Evolutionary conservation across 768 basidiomycete genomes (phyloP).

Genomic region (Leccinum aurantiacum): DNA sequence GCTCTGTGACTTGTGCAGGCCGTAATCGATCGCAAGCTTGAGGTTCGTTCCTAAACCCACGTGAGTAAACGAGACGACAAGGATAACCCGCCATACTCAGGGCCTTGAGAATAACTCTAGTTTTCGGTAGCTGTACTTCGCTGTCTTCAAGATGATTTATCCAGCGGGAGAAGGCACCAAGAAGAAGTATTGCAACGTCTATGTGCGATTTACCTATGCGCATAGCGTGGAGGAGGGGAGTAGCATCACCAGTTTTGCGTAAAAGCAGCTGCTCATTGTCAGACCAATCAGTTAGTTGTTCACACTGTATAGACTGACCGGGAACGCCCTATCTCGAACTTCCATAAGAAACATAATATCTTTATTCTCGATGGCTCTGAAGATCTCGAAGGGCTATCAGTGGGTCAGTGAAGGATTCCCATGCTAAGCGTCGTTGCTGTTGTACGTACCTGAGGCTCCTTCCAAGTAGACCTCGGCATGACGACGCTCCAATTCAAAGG

Average conservation of each 20-base stretch:
- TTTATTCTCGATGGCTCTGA: constrained; percentile 82
- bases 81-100: constrained; percentile 69
- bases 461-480: constrained; percentile 38
- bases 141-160: constrained; percentile 86
- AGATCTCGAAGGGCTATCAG: constrained; percentile 59
- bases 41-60: constrained; percentile 72
- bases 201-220: constrained; percentile 70
- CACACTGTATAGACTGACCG: constrained; percentile 46
- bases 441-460: constrained; percentile 50
- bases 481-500: constrained; percentile 15
- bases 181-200: constrained; percentile 82
- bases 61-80: constrained; percentile 75
- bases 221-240: constrained; percentile 91
- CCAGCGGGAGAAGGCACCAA: constrained; percentile 90
- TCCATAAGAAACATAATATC: constrained; percentile 85
- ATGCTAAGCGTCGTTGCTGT: neutral
- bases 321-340: constrained; percentile 75
- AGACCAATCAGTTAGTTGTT: neutral
- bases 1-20: constrained; percentile 75
- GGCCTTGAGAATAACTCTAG: constrained; percentile 71
- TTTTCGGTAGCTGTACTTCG: constrained; percentile 67
- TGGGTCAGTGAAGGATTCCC: neutral
- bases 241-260: constrained; percentile 81
- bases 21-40: constrained; percentile 90
- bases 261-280: constrained; percentile 58